These are phyloP conservation scores for Cryphonectria japonica DNA, from an alignment of 2,329 filamentous ascomycete genomes.

Conservation along the genomic window DNA sequence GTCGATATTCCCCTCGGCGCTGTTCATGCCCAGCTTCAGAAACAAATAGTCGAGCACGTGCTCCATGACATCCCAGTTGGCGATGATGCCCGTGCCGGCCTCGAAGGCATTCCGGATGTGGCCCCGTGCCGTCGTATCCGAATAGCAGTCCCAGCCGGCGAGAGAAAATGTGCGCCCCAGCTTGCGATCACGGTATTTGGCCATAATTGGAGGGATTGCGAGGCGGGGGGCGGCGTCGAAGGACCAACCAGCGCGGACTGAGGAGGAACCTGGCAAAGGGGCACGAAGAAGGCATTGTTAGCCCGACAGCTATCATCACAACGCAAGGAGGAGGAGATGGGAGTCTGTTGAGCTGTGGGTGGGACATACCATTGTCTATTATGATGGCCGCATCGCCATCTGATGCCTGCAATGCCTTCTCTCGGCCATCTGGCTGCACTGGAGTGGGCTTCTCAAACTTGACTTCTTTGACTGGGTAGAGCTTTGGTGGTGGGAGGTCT, in stretches of 20 bases:
- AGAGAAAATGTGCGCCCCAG: slow-evolving; percentile 90
- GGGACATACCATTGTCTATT: slow-evolving; percentile 85
- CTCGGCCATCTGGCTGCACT: slow-evolving; percentile 68
- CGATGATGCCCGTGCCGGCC: slow-evolving; percentile 84
- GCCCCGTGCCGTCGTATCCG: slow-evolving; percentile 88
- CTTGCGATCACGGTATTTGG: slow-evolving; percentile 94
- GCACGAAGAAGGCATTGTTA: slow-evolving; percentile 33
- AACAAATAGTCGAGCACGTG: slow-evolving; percentile 93
- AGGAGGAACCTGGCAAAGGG: slow-evolving; percentile 70
- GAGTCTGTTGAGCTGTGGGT: neutral
- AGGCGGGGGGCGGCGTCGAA: slow-evolving; percentile 84
- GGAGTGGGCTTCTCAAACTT: slow-evolving; percentile 61
- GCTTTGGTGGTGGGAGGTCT: slow-evolving; percentile 55
- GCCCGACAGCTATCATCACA: neutral
- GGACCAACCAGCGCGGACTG: slow-evolving; percentile 93
- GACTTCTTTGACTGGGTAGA: slow-evolving; percentile 66
- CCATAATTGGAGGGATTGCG: slow-evolving; percentile 84
- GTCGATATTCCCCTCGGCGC: slow-evolving; percentile 73
- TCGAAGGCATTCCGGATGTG: slow-evolving; percentile 93
- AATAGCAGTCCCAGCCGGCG: slow-evolving; percentile 89
- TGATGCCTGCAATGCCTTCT: slow-evolving; percentile 62
- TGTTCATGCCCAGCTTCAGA: slow-evolving; percentile 87
- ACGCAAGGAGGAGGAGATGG: neutral
- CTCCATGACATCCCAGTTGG: slow-evolving; percentile 98
- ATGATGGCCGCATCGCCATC: slow-evolving; percentile 76